Conservation (phyloP, 106 monocot genomes). For the Platanthera zijinensis region DNA sequence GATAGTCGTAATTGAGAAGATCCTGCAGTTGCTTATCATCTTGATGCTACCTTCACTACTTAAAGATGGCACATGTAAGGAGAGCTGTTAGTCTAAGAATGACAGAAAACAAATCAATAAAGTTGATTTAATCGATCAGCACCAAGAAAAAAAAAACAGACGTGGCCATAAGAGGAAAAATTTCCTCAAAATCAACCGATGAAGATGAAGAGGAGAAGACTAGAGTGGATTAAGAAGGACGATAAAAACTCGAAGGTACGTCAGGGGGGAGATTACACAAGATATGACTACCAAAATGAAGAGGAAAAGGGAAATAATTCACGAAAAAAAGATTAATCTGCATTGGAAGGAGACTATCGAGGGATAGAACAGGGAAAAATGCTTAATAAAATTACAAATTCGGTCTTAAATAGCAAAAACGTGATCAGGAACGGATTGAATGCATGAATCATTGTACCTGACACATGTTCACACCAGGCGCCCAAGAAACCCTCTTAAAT, state of each 20-base stretch:
- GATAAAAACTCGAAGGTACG: background rate
- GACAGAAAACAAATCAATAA: background rate
- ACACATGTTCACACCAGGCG: conserved; percentile 16
- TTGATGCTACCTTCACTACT: background rate
- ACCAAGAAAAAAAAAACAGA: background rate
- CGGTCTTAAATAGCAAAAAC: background rate
- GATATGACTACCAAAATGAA: background rate
- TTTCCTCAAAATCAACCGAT: background rate
- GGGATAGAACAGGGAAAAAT: background rate
- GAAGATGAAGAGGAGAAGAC: background rate
- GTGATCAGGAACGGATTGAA: background rate
- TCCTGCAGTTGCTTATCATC: background rate
- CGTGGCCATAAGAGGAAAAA: background rate
- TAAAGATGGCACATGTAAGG: background rate
- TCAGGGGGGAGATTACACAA: background rate
- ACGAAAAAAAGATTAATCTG: background rate
- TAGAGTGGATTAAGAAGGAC: background rate
- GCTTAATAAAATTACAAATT: background rate
- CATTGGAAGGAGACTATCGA: background rate
- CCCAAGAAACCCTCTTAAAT: conserved; percentile 22
- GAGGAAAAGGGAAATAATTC: background rate
- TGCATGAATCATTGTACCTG: conserved; percentile 20
- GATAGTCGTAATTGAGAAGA: background rate
- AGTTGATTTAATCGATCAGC: background rate
- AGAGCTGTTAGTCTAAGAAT: background rate